phyloP scores from a whole-genome alignment of 1,284 basidiomycete species.

The Volvariella volvacea region DNA sequence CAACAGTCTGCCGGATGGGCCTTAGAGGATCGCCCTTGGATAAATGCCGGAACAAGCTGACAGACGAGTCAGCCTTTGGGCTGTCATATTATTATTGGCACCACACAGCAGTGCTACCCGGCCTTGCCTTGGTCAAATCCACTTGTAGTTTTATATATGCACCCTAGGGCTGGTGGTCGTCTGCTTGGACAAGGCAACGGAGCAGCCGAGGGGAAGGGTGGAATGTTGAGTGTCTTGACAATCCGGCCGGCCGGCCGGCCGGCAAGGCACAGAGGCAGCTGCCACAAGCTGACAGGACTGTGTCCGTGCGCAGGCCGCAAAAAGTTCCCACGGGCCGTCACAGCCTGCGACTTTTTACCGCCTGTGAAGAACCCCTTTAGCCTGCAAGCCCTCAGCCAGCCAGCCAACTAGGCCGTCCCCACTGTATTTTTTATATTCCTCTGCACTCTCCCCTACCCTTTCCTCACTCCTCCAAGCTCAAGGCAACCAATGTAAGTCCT shows the following conservation, averaged over 20 bases:
- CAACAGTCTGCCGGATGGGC: too few relatives aligned
- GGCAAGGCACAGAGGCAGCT: not conserved
- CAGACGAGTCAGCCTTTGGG: too few relatives aligned
- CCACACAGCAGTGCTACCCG: too few relatives aligned
- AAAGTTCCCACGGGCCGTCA: not conserved
- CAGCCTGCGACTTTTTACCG: conserved; percentile 2
- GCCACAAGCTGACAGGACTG: not conserved
- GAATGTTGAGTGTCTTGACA: too few relatives aligned
- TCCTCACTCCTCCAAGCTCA: not conserved
- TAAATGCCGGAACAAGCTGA: too few relatives aligned
- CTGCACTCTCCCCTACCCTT: not conserved
- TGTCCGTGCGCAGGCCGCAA: conserved; percentile 1
- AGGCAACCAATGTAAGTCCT: not conserved
- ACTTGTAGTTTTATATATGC: too few relatives aligned
- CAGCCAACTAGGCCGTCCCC: not conserved
- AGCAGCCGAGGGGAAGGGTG: too few relatives aligned
- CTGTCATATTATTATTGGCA: too few relatives aligned
- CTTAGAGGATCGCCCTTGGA: too few relatives aligned
- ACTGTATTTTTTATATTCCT: conserved; percentile 1
- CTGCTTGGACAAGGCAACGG: too few relatives aligned
- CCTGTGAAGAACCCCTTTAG: conserved; percentile 1
- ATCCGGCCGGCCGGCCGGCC: conserved; percentile 1
- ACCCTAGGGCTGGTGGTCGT: too few relatives aligned
- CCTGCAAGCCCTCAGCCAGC: conserved; percentile 1
- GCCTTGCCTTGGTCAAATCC: too few relatives aligned